Evolutionary conservation across 495 filamentous ascomycete genomes (phyloP).

Genomic region (Penicillium waksmanii): DNA sequence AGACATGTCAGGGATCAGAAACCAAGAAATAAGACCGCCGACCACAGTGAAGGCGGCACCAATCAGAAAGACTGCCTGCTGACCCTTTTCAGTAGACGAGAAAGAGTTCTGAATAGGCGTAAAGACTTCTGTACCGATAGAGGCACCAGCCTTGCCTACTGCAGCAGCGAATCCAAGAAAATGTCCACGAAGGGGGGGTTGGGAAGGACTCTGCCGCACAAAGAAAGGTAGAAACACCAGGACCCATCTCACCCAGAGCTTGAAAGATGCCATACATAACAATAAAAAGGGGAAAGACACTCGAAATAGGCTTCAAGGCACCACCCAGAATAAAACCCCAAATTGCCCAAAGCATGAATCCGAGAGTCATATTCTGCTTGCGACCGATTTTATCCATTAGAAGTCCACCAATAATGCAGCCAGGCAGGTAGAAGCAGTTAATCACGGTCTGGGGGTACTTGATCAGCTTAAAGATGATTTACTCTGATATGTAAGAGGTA

Average conservation of each 20-base stretch:
- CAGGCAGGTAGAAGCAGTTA: constrained; percentile 55
- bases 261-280: constrained; percentile 57
- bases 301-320: constrained; percentile 44
- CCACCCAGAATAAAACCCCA: constrained; percentile 55
- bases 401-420: constrained; percentile 47
- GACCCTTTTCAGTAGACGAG: constrained; percentile 36
- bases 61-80: constrained; percentile 52
- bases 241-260: constrained; percentile 51
- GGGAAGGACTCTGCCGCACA: constrained; percentile 53
- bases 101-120: constrained; percentile 48
- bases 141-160: constrained; percentile 53
- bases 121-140: constrained; percentile 52
- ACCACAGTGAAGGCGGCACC: constrained; percentile 45
- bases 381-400: constrained; percentile 54
- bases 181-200: constrained; percentile 54
- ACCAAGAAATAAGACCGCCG: constrained; percentile 47
- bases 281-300: constrained; percentile 51
- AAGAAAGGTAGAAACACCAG: constrained; percentile 50
- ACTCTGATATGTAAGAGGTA: neutral
- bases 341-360: constrained; percentile 44
- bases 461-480: no score
- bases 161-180: constrained; percentile 53
- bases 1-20: constrained; percentile 49
- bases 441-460: constrained; percentile 37
- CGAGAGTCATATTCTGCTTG: constrained; percentile 49